Base-by-base conservation (phyloP, 768 basidiomycete genomes). In the Cubamyces sp. region DNA sequence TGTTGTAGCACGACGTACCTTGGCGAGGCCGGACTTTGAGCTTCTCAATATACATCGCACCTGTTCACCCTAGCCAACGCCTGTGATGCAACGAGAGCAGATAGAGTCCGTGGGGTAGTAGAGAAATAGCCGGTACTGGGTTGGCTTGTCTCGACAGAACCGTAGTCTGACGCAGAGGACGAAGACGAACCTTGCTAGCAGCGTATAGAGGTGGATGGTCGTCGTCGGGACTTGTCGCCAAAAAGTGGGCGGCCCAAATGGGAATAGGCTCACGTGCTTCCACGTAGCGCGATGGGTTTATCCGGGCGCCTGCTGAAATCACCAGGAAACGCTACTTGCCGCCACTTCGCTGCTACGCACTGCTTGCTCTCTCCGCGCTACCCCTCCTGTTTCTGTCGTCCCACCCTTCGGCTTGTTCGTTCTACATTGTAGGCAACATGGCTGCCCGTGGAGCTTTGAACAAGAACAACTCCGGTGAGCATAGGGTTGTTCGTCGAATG, bases 381-480 rank as follows among this genome's bases (percentile, higher is more conserved):
- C 37, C 25, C 54, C 52, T 23, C 53, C 57, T 37, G n/a, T 41
- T 26, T 19, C 26, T 45, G 49, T 54, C 1, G 45, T 19, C 57
- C 37, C 41, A 19, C 26, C 40, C 46, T 28, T 30, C 37, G 39
- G 19, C 30, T 49, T 34, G 11, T 52, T 53, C 30, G 9, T 9
- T 41, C 21, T 18, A 34, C 18, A 6, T 8, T 26, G 42, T n/a
- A 48, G 4, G 43, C 57, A 47, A 45, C n/a, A 75, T 74, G 72
- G 67, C 71, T 21, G 54, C 67, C 9, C 62, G 64, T 12, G 48
- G 79, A 11, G 69, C 80, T n/a, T 79, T 92, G 67, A 94, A 93
- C 81, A 93, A 89, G 84, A 94, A 94, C 78, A 94, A 94, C 72
- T 87, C 93, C 39, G 92, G 92, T 92, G 39, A 47, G 83, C 71